Evolutionary conservation across 1,284 basidiomycete species (phyloP).

Genomic region (Irpex rosettiformis): DNA sequence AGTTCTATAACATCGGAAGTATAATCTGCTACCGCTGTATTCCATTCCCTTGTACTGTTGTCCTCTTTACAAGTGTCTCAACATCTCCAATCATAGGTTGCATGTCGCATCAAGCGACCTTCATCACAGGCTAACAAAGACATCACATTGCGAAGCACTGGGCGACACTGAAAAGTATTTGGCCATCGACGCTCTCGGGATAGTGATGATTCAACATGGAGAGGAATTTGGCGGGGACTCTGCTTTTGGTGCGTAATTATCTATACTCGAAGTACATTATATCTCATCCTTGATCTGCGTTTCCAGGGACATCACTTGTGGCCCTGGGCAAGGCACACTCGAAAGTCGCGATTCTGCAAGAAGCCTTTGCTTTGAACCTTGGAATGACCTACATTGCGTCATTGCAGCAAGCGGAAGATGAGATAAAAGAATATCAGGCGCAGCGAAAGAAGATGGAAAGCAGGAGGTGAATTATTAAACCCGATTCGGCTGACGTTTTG

Average conservation of each 20-base stretch:
- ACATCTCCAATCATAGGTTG: slow-evolving; percentile 39
- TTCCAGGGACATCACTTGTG: slow-evolving; percentile 64
- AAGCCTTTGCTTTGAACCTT: slow-evolving; percentile 69
- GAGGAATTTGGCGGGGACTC: slow-evolving; percentile 77
- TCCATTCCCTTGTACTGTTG: neutral
- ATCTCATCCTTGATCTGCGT: neutral
- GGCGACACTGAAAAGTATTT: slow-evolving; percentile 63
- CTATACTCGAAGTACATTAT: neutral
- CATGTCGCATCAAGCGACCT: slow-evolving; percentile 59
- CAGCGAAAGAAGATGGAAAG: slow-evolving; percentile 80
- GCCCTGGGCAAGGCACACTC: slow-evolving; percentile 79
- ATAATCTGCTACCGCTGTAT: neutral
- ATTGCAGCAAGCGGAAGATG: slow-evolving; percentile 56
- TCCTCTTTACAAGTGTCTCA: neutral
- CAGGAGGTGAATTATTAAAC: slow-evolving; percentile 56
- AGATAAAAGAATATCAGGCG: slow-evolving; percentile 69
- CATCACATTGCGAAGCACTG: slow-evolving; percentile 55
- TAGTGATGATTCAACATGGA: slow-evolving; percentile 84
- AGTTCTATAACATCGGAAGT: neutral
- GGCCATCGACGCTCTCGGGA: slow-evolving; percentile 73
- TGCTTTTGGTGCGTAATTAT: slow-evolving; percentile 48
- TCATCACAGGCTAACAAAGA: slow-evolving; percentile 61
- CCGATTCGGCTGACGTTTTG: neutral
- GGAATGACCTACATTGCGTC: slow-evolving; percentile 69
- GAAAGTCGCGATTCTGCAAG: slow-evolving; percentile 77